Evolutionary conservation across 305 asterid species (phyloP), one percentile per base, ranked within the genome.

Genomic region (Fraxinus xanthoxyloides): DNA sequence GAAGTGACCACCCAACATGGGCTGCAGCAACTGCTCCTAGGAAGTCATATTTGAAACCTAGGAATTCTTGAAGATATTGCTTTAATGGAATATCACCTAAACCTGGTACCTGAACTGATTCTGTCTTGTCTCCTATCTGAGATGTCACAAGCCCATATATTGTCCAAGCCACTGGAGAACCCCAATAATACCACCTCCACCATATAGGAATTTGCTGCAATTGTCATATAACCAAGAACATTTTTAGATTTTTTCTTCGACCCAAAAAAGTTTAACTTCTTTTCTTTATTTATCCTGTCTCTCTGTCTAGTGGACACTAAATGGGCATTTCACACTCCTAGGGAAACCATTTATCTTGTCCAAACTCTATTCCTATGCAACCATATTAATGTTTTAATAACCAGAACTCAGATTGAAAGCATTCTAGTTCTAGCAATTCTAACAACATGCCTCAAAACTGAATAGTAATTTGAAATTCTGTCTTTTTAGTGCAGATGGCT

Each of bases 171-270:
- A 95, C 94, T 0, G 99, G 99, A 40, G 98, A 96, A 10, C 88
- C 93, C 98, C 98, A 96, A 81, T 96, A 96, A 79, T 94, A 97
- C 99, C 99, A 97, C 81, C 98, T 89, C 98, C 99, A 97, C 99
- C 99, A 97, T 84, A 93, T 86, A 0, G 99, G 99, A 76, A 96
- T 94, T 88, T 90, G 90, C 99, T 96, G 93, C 69, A 63, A 82
- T 8, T 78, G 81, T 26, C 76, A 80, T 38, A 13, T 6, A 40
- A 38, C 10, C 28, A 12, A 7, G 54, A 46, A 30, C 30, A 59
- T 65, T 65, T 12, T 23, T 59, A 21, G 30, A 59, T 21, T 59
- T 21, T 59, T 59, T 21, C 28, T 59, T 59, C 69, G 13, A 21
- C 69, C 69, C 69, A 21, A 13, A 7, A 56, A 56, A 59, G 10